These are phyloP conservation scores for Leucocoprinus birnbaumii DNA, from an alignment of 768 basidiomycete species.

Conservation along the genomic window DNA sequence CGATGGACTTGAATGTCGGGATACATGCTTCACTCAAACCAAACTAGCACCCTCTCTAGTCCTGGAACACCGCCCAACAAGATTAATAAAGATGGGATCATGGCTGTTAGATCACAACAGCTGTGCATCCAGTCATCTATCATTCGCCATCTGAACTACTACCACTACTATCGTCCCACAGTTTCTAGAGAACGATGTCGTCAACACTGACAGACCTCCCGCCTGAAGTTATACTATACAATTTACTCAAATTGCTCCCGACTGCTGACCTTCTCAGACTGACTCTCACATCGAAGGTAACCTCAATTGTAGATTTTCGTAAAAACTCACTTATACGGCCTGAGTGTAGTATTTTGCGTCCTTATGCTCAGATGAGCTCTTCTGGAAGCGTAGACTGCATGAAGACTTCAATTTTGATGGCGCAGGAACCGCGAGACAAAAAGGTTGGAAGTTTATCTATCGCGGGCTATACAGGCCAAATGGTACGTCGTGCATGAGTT, in stretches of 20 bases:
- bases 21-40: too few relatives aligned
- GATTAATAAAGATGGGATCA: too few relatives aligned
- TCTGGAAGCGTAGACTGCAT: constrained; percentile 72
- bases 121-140: too few relatives aligned
- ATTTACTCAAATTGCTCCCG: constrained; percentile 57
- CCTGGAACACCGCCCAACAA: too few relatives aligned
- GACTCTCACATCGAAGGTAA: constrained; percentile 54
- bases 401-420: constrained; percentile 79
- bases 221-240: constrained; percentile 75
- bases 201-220: constrained; percentile 46
- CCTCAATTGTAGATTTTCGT: not conserved
- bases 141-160: too few relatives aligned
- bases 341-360: constrained; percentile 54
- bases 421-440: constrained; percentile 66
- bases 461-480: constrained; percentile 61
- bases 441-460: constrained; percentile 82
- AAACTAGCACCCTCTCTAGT: too few relatives aligned
- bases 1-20: too few relatives aligned
- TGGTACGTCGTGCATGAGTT: constrained; percentile 43
- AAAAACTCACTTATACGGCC: not conserved
- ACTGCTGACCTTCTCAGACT: constrained; percentile 57
- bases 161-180: too few relatives aligned
- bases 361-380: constrained; percentile 65
- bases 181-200: too few relatives aligned
- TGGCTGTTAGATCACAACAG: too few relatives aligned